Conservation (phyloP, 768 basidiomycete genomes). For the Lentinula boryana region DNA sequence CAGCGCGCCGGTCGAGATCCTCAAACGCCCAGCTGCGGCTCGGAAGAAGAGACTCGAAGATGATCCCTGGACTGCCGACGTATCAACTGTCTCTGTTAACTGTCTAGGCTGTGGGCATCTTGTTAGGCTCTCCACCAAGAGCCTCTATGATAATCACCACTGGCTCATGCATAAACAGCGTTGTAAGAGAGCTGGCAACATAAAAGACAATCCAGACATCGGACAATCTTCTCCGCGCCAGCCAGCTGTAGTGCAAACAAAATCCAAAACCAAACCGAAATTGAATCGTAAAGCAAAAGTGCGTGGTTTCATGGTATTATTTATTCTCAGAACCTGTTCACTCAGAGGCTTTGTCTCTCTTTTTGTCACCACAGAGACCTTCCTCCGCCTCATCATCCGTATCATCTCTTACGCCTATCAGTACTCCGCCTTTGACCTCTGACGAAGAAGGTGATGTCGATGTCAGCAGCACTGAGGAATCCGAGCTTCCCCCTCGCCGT, state of each 20-base stretch:
- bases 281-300: not conserved
- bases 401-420: conserved; percentile 22
- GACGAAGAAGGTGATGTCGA: conserved; percentile 24
- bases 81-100: conserved; percentile 43
- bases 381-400: conserved; percentile 21
- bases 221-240: not conserved
- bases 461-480: not conserved
- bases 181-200: conserved; percentile 37
- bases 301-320: not conserved
- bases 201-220: conserved; percentile 12
- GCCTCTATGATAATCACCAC: conserved; percentile 59
- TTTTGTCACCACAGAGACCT: conserved; percentile 9
- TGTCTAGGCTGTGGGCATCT: conserved; percentile 49
- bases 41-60: conserved; percentile 47
- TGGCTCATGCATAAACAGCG: conserved; percentile 61
- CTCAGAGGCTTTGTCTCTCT: not conserved
- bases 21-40: conserved; percentile 10
- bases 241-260: not conserved
- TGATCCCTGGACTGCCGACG: conserved; percentile 48
- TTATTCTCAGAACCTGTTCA: not conserved
- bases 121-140: conserved; percentile 66
- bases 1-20: not conserved
- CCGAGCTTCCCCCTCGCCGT: conserved; percentile 6
- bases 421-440: conserved; percentile 29
- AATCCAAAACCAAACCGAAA: not conserved